Conservation (phyloP, 805 yeast species). For the Torulaspora delbrueckii region DNA sequence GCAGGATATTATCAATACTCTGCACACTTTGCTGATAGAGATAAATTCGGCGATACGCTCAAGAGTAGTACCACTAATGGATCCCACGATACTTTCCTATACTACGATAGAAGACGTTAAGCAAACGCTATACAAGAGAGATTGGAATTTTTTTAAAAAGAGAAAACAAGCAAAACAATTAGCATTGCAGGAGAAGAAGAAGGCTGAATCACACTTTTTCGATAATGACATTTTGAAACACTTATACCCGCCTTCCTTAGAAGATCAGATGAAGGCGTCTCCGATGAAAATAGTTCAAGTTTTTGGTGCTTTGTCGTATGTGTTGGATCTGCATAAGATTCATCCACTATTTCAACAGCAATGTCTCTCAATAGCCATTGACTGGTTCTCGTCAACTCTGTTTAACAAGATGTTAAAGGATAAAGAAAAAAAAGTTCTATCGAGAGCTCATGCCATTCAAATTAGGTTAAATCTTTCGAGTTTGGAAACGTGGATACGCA, state of each 20-base stretch:
- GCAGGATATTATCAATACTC: conserved; percentile 52
- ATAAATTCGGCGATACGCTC: conserved; percentile 61
- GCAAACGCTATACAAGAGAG: conserved; percentile 69
- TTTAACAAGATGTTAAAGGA: conserved; percentile 69
- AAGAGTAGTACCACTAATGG: conserved; percentile 52
- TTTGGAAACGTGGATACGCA: conserved; percentile 89
- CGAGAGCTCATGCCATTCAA: conserved; percentile 84
- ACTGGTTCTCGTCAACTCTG: conserved; percentile 66
- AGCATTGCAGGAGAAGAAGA: conserved; percentile 13
- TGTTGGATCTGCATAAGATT: conserved; percentile 73
- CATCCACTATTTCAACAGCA: conserved; percentile 76
- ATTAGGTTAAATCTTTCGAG: conserved; percentile 80
- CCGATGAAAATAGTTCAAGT: conserved; percentile 83
- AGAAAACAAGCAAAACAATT: conserved; percentile 31
- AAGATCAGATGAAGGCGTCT: conserved; percentile 79
- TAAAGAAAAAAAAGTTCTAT: conserved; percentile 53
- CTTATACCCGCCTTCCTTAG: conserved; percentile 79
- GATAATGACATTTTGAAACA: conserved; percentile 71
- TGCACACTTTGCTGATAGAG: conserved; percentile 61
- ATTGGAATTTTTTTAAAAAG: conserved; percentile 55
- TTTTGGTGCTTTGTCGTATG: conserved; percentile 81
- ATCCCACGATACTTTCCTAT: conserved; percentile 66
- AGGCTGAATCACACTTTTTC: conserved; percentile 29
- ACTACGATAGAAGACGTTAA: conserved; percentile 79
- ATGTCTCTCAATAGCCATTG: conserved; percentile 69